Conservation (phyloP, 2,329 filamentous ascomycete genomes). For the Cladophialophora yegresii region DNA sequence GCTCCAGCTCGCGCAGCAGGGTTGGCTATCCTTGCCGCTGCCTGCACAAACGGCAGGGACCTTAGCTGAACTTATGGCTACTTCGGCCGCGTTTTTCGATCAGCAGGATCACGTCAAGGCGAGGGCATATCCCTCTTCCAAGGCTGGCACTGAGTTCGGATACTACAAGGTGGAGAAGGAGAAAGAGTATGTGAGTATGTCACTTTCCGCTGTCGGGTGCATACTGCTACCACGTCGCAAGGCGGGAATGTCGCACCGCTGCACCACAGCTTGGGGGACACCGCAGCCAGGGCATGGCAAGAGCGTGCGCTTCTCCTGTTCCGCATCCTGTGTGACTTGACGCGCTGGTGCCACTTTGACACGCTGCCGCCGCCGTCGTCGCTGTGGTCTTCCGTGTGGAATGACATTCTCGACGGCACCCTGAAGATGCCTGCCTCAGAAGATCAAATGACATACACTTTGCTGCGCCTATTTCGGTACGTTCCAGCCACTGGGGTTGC, state of each 20-base stretch:
- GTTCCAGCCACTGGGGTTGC: constrained; percentile 35
- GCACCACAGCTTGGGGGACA: constrained; percentile 6
- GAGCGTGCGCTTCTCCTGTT: constrained; percentile 32
- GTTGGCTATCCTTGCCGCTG: constrained; percentile 27
- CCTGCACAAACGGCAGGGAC: constrained; percentile 12
- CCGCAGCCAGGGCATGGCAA: constrained; percentile 33
- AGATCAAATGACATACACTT: constrained; percentile 29
- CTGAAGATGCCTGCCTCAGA: constrained; percentile 26
- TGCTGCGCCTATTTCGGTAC: constrained; percentile 39
- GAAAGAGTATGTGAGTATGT: constrained; percentile 40
- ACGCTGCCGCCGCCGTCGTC: too few relatives aligned
- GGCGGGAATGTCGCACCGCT: not conserved
- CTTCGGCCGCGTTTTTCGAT: constrained; percentile 24
- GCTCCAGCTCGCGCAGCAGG: constrained; percentile 26
- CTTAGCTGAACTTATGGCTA: constrained; percentile 15
- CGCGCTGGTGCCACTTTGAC: constrained; percentile 32
- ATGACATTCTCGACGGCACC: constrained; percentile 35
- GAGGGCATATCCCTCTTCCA: constrained; percentile 34
- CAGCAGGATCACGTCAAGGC: constrained; percentile 14
- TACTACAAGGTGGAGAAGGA: constrained; percentile 37
- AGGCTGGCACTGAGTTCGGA: constrained; percentile 38
- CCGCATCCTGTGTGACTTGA: constrained; percentile 38
- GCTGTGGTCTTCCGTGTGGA: constrained; percentile 34
- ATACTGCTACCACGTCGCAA: not conserved
- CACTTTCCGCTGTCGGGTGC: constrained; percentile 35